Conservation (phyloP, 306 rosid species). For the Morella rubra region DNA sequence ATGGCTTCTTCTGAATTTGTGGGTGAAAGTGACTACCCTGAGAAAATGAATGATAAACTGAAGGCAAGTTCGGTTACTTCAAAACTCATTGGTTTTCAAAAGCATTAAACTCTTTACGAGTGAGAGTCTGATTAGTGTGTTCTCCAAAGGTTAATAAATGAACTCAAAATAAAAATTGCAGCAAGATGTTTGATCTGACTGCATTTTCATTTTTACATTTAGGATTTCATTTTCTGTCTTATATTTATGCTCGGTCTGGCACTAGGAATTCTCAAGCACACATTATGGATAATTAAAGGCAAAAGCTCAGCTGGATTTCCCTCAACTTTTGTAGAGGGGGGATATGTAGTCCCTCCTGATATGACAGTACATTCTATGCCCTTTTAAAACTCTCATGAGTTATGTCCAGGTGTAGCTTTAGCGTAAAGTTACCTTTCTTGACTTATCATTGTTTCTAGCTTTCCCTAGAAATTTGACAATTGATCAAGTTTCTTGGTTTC, state of each 20-base stretch:
- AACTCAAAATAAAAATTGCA: background rate
- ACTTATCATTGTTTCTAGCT: background rate
- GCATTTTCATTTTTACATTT: background rate
- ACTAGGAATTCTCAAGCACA: background rate
- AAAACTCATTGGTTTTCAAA: background rate
- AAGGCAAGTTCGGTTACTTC: slow-evolving; percentile 62
- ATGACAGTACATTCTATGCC: background rate
- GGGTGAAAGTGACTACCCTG: slow-evolving; percentile 58
- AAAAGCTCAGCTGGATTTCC: background rate
- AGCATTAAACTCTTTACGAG: background rate
- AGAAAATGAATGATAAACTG: slow-evolving; percentile 68
- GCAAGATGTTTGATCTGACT: background rate
- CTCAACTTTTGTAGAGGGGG: background rate
- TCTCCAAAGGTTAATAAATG: background rate
- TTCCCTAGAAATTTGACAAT: background rate
- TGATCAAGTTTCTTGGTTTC: background rate
- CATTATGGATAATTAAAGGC: background rate
- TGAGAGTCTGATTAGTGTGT: background rate
- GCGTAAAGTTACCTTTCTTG: background rate
- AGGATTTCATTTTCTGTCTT: background rate
- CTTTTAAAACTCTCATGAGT: background rate
- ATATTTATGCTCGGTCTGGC: background rate
- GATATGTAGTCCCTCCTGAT: background rate
- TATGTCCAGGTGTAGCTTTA: background rate
- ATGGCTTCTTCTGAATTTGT: slow-evolving; percentile 81